Base-by-base conservation (phyloP, 1,284 basidiomycete genomes). In the Megacollybia platyphylla region DNA sequence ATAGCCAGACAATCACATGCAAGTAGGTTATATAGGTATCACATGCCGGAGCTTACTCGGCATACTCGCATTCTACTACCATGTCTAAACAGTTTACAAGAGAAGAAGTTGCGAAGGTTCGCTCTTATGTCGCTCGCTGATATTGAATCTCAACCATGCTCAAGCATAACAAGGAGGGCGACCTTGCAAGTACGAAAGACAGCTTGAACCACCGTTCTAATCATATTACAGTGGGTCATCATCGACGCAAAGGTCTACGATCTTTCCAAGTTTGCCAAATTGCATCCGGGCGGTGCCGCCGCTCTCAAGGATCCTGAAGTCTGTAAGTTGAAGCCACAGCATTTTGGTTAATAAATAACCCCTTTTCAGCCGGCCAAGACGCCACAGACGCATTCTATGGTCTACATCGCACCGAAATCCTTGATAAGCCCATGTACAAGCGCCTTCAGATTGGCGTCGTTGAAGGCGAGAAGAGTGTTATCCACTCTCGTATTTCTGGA, bases 241-340 rank as follows among this genome's bases (percentile, higher is more conserved):
- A 75, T 93, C 51, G 88, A 92, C 59, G 73, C 77, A 17, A 81
- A 80, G 52, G 87, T 92, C 34, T 92, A 84, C 60, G 83, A 90
- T 57, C 60, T 92, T 30, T 73, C 74, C 42, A 77, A 73, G 47
- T 93, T 93, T 64, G 75, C 71, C 52, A 70, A 73, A 46, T 58
- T 91, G 43, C 90, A 93, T 58, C 90, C 89, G 0, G 89, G 89
- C 42, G 89, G 89, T 20, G 58, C 68, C 2, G 70, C 76, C 13
- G 87, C 89, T 30, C 70, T 93, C 37, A 58, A 78, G 30, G 81
- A 87, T 54, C 63, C 67, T 32, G 81, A 81, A 45, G 71, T 89
- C 48, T 76, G 83, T 84, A 49, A 52, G 79, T n/a, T 34, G 30
- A 48, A 69, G 2, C 18, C 8, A n/a, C 7, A 15, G 24, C 9